These are phyloP conservation scores for Chlorencoelia australis DNA, from an alignment of 2,329 filamentous ascomycete species.

Conservation along the genomic window DNA sequence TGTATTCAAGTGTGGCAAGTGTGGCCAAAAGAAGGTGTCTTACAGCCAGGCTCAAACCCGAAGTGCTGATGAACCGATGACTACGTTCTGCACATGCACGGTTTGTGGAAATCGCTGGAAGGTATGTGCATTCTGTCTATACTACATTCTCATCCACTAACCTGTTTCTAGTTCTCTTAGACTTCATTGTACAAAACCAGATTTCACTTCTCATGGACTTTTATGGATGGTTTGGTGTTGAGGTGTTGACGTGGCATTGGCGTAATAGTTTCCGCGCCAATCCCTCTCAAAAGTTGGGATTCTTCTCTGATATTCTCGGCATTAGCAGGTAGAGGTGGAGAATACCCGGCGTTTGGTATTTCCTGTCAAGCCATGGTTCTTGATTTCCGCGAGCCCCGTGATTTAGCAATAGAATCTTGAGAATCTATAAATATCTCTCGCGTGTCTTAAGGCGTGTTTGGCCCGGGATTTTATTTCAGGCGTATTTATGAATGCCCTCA, in stretches of 20 bases:
- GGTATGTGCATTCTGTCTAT: constrained; percentile 34
- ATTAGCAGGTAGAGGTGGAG: too few relatives aligned
- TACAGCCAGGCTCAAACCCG: constrained; percentile 95
- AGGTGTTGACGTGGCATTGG: constrained; percentile 10
- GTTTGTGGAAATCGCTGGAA: constrained; percentile 64
- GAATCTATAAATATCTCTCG: too few relatives aligned
- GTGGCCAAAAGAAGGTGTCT: constrained; percentile 85
- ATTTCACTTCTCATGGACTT: constrained; percentile 16
- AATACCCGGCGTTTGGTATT: too few relatives aligned
- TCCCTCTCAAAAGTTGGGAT: too few relatives aligned
- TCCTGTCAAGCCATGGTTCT: too few relatives aligned
- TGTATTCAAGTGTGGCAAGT: constrained; percentile 82
- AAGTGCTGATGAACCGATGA: constrained; percentile 89
- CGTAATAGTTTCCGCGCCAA: too few relatives aligned
- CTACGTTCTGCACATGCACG: constrained; percentile 64
- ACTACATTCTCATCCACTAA: constrained; percentile 9
- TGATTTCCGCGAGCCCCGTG: too few relatives aligned
- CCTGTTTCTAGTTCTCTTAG: constrained; percentile 25
- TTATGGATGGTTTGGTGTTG: constrained; percentile 25
- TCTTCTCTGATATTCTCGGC: too few relatives aligned
- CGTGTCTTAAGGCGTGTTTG: too few relatives aligned
- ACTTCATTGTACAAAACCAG: constrained; percentile 1
- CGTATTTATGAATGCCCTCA: too few relatives aligned
- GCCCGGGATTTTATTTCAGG: too few relatives aligned
- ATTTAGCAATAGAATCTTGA: too few relatives aligned